Evolutionary conservation across 768 basidiomycete genomes (phyloP), one percentile per base, ranked within the genome.

Genomic region (Pleurotus platypus): DNA sequence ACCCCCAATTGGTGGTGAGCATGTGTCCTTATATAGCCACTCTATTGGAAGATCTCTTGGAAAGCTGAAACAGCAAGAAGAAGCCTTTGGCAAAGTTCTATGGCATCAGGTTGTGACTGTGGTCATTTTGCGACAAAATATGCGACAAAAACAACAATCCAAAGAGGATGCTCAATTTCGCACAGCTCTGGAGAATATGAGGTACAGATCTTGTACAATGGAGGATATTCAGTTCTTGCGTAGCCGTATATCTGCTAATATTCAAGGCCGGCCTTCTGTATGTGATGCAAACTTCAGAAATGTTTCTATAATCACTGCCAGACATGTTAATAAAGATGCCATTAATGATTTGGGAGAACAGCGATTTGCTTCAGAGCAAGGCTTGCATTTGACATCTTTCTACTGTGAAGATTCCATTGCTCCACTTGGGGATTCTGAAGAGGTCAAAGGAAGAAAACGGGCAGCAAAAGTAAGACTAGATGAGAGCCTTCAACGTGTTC

Each of bases 241-340:
- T 5, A 59, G 66, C 12, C 8, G 59, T 27, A 54, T 70, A 5
- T 60, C 61, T 11, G 58, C 62, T 7, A 22, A 11, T 18, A 11
- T 46, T 20, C 49, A 50, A 35, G 49, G 46, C 7, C 22, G 3
- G 22, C 22, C 22, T 2, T 22, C 22, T 22, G 22, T 22, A 22
- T 22, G 3, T 22, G 22, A 66, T 35, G 27, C 35, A 1, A 18
- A 59, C 1, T 71, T 71, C 47, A 27, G 66, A 35, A 57, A 72
- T 65, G 66, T 70, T 0, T 67, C 73, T 11, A 62, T 75, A 4
- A 76, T 77, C 43, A 71, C 72, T n/a, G 22, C 22, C 3, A 22
- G 22, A 3, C 22, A 22, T 22, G 22, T 22, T 3, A 22, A 22
- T 22, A 67, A 68, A 47, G 72, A 74, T 61, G 48, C 58, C 18